These are phyloP conservation scores for Ettlia oleoabundans DNA, from an alignment of 139 green algal species.

Conservation along the genomic window DNA sequence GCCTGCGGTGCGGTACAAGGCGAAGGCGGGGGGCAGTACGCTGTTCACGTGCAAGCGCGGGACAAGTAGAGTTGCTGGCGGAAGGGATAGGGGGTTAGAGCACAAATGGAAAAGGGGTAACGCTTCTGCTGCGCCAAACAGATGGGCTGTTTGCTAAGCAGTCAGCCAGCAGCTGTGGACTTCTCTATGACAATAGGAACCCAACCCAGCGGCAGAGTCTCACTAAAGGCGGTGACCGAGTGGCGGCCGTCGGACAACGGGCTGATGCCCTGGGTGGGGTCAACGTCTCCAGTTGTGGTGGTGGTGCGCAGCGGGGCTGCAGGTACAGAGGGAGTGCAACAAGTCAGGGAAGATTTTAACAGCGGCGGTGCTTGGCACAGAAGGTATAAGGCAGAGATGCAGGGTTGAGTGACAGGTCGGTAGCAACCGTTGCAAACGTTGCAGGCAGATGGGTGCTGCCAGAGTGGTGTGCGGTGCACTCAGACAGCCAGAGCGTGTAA, in stretches of 20 bases:
- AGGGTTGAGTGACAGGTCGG: too few species aligned
- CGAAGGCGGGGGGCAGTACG: not conserved
- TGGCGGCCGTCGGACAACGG: conserved; percentile 1
- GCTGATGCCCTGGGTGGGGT: not conserved
- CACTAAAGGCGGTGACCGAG: conserved; percentile 10
- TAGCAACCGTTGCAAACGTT: too few species aligned
- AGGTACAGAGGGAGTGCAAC: not conserved
- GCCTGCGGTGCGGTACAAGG: not conserved
- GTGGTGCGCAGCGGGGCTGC: conserved; percentile 1
- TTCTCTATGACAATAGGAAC: not conserved
- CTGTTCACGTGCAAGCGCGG: not conserved
- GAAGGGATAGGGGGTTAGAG: too few species aligned
- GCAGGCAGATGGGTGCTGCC: not conserved
- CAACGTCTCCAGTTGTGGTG: not conserved
- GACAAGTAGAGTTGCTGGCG: not conserved
- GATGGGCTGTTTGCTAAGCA: too few species aligned
- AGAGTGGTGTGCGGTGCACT: not conserved
- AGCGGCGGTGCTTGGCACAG: too few species aligned
- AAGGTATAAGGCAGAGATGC: too few species aligned
- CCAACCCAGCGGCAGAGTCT: too few species aligned
- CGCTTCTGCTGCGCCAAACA: too few species aligned
- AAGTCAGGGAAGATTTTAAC: not conserved
- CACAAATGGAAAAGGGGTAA: too few species aligned
- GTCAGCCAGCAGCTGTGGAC: not conserved
- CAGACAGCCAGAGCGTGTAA: not conserved